These are phyloP conservation scores for Astrothelium subdiscretum DNA, from an alignment of 495 filamentous ascomycete species.

Conservation along the genomic window DNA sequence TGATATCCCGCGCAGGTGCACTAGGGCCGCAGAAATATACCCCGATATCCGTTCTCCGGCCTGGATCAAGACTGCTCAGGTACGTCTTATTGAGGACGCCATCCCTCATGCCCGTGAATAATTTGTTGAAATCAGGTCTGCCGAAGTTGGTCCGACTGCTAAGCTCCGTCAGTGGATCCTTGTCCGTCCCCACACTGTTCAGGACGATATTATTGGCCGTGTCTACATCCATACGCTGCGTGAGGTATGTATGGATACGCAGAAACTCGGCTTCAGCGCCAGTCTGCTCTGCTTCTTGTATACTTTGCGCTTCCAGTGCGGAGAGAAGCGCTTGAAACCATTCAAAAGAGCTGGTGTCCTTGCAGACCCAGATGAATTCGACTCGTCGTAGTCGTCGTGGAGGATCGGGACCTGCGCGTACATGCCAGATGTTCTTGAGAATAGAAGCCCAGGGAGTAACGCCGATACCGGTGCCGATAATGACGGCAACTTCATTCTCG, in stretches of 20 bases:
- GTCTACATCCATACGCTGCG: conserved; percentile 81
- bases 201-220: conserved; percentile 93
- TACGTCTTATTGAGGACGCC: conserved; percentile 80
- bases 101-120: conserved; percentile 77
- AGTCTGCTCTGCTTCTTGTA: conserved; percentile 42
- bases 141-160: conserved; percentile 88
- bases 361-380: conserved; percentile 99
- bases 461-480: conserved; percentile 95
- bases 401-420: conserved; percentile 73
- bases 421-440: conserved; percentile 97
- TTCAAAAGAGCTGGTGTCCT: conserved; percentile 89
- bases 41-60: conserved; percentile 68
- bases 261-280: conserved; percentile 73
- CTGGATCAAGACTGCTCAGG: conserved; percentile 64
- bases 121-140: conserved; percentile 72
- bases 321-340: conserved; percentile 95
- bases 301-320: conserved; percentile 79
- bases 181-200: conserved; percentile 75
- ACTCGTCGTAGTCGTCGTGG: conserved; percentile 82
- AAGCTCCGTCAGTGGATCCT: conserved; percentile 88
- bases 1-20: conserved; percentile 71
- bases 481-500: conserved; percentile 93
- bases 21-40: conserved; percentile 96
- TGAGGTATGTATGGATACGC: conserved; percentile 96
- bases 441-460: conserved; percentile 97